A percentile compares a stretch with the other conserved stretches of the same genome.
Evolutionary conservation across 257 asterid species (phyloP).

Genomic region (Solanum dulcamara): DNA sequence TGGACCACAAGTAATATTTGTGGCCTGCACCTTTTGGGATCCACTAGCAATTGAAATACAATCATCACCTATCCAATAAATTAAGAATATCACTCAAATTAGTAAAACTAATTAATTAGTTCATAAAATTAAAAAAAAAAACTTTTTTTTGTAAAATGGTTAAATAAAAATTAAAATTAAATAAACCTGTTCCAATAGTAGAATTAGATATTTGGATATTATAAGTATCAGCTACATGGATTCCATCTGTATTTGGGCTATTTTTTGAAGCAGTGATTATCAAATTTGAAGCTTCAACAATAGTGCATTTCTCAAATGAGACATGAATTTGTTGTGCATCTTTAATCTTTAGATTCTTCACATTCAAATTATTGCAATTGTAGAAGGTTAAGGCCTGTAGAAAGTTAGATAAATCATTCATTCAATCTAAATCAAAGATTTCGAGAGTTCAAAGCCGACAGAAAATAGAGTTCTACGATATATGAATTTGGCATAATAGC

Average conservation of each 20-base stretch:
- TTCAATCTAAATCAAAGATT: not conserved
- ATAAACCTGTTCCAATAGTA: conserved; percentile 51
- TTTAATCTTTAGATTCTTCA: conserved; percentile 28
- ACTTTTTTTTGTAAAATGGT: not conserved
- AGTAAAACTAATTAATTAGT: not conserved
- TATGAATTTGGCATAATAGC: not conserved
- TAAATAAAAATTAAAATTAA: not conserved
- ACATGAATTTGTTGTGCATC: conserved; percentile 70
- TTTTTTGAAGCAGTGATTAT: conserved; percentile 36
- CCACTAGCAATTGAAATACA: conserved; percentile 72
- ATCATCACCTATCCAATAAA: conserved; percentile 49
- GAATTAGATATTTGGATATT: conserved; percentile 37
- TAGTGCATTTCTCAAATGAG: conserved; percentile 30
- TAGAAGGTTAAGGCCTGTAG: conserved; percentile 62
- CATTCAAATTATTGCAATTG: conserved; percentile 42
- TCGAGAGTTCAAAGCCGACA: not conserved
- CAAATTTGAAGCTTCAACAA: conserved; percentile 39
- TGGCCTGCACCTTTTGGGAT: conserved; percentile 34
- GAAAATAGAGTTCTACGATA: not conserved
- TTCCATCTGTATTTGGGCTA: conserved; percentile 89
- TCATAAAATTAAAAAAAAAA: not conserved
- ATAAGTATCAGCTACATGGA: conserved; percentile 44
- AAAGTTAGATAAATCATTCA: not conserved
- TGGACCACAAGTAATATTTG: conserved; percentile 65
- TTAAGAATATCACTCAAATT: not conserved